Conservation (phyloP, 2,329 filamentous ascomycete genomes). For the Tolypocladium ovalisporum region DNA sequence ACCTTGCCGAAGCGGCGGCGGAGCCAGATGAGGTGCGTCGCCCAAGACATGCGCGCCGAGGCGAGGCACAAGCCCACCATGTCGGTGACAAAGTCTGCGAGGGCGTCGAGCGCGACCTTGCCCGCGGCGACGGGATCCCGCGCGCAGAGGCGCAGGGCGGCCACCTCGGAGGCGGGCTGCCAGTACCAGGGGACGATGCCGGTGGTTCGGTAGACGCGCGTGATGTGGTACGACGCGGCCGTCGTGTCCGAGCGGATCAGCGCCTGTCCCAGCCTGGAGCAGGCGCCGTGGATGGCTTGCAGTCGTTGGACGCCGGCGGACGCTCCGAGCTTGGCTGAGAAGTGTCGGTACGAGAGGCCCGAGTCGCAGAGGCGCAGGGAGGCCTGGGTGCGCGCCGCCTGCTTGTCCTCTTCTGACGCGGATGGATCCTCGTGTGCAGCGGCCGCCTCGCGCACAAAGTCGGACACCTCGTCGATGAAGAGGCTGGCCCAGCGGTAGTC, state of each 20-base stretch:
- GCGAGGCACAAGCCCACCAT: conserved; percentile 4
- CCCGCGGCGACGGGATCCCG: conserved; percentile 5
- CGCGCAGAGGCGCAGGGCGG: conserved; percentile 8
- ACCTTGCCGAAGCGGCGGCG: conserved; percentile 5
- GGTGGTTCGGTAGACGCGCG: conserved; percentile 10
- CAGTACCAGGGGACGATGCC: conserved; percentile 15
- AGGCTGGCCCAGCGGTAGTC: conserved; percentile 10
- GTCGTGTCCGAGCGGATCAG: conserved; percentile 6
- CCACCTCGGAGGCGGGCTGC: conserved; percentile 7
- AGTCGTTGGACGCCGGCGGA: conserved; percentile 2
- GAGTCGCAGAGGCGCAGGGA: conserved; percentile 11
- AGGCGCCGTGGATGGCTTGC: background rate
- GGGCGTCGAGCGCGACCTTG: conserved; percentile 2
- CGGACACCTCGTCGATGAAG: conserved; percentile 15
- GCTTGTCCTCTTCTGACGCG: background rate
- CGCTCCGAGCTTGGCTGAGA: conserved; percentile 1
- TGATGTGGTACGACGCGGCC: conserved; percentile 6
- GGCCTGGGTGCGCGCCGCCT: background rate
- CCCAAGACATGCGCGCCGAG: conserved; percentile 3
- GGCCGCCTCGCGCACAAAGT: conserved; percentile 7
- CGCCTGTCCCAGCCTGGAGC: conserved; percentile 4
- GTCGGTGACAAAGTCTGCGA: conserved; percentile 7
- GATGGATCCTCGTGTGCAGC: background rate
- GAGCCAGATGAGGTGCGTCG: conserved; percentile 1
- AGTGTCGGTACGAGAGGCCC: conserved; percentile 6